Conservation (phyloP, 192 early-diverging fungal species). For the Physocladia obscura region DNA sequence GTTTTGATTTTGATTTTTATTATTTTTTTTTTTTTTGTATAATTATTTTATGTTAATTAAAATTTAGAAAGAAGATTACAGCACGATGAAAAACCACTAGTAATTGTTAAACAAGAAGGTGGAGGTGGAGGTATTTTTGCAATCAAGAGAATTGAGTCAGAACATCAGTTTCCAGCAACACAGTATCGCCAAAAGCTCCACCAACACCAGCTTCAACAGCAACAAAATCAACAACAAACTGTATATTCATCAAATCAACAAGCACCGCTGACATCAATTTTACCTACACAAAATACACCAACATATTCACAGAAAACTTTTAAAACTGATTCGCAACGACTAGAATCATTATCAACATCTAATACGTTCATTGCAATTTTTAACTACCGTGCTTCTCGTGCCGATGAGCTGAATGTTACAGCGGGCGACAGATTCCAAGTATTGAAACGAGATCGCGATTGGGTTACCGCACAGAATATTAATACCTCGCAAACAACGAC, state of each 20-base stretch:
- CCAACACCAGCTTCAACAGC: neutral
- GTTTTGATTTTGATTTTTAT: slow-evolving; percentile 11
- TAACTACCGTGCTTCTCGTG: slow-evolving; percentile 57
- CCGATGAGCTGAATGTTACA: slow-evolving; percentile 60
- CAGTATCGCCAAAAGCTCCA: neutral
- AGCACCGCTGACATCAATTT: neutral
- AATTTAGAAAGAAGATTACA: slow-evolving; percentile 64
- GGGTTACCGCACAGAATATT: slow-evolving; percentile 56
- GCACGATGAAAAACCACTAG: slow-evolving; percentile 76
- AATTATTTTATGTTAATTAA: neutral
- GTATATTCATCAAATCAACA: slow-evolving; percentile 35
- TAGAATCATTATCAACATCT: neutral
- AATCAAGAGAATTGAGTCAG: too few species aligned
- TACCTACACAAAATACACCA: neutral
- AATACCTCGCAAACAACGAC: too few species aligned
- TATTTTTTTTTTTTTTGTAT: slow-evolving; percentile 22
- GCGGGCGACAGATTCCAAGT: slow-evolving; percentile 67
- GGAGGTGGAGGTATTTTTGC: neutral
- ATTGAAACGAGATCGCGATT: slow-evolving; percentile 53
- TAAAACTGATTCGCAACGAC: neutral
- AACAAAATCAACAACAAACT: slow-evolving; percentile 69
- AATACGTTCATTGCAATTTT: slow-evolving; percentile 56
- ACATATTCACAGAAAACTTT: neutral
- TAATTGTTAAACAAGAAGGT: neutral
- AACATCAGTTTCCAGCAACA: neutral